Conservation (phyloP, 345 rosid genomes). For the Physaria fendleri region DNA sequence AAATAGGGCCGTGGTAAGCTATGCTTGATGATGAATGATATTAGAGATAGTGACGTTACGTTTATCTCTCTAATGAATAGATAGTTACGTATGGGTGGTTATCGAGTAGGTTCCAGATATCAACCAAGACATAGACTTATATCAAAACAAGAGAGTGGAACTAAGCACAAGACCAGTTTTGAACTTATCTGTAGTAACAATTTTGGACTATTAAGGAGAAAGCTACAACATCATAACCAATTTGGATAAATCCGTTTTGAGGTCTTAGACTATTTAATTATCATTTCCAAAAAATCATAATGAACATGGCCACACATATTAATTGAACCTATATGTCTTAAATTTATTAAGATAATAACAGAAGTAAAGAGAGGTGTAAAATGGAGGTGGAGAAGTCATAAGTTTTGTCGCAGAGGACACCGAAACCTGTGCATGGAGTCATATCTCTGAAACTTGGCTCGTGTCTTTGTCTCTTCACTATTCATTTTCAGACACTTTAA, state of each 20-base stretch:
- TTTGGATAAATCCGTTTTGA: neutral
- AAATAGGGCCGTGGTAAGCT: slow-evolving; percentile 20
- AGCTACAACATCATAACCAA: neutral
- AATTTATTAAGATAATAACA: neutral
- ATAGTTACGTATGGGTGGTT: slow-evolving; percentile 19
- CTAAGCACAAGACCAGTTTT: neutral
- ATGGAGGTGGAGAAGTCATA: slow-evolving; percentile 23
- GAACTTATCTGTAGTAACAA: neutral
- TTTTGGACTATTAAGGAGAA: neutral
- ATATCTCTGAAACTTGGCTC: slow-evolving; percentile 22
- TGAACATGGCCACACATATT: neutral
- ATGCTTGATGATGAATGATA: slow-evolving; percentile 12
- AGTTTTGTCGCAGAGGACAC: slow-evolving; percentile 24
- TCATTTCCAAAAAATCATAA: neutral
- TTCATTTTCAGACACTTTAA: slow-evolving; percentile 23
- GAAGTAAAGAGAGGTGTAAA: neutral
- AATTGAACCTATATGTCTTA: no score
- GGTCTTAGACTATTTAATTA: neutral
- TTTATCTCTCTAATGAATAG: slow-evolving; percentile 1
- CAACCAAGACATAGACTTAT: neutral
- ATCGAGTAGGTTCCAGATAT: neutral
- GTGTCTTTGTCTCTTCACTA: slow-evolving; percentile 24
- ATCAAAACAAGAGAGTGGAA: no score
- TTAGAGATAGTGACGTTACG: slow-evolving; percentile 18
- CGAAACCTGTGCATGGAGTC: slow-evolving; percentile 17